Base-by-base conservation (phyloP, 225 moss, liverwort and hornwort species). In the Physcomitrellopsis africana region DNA sequence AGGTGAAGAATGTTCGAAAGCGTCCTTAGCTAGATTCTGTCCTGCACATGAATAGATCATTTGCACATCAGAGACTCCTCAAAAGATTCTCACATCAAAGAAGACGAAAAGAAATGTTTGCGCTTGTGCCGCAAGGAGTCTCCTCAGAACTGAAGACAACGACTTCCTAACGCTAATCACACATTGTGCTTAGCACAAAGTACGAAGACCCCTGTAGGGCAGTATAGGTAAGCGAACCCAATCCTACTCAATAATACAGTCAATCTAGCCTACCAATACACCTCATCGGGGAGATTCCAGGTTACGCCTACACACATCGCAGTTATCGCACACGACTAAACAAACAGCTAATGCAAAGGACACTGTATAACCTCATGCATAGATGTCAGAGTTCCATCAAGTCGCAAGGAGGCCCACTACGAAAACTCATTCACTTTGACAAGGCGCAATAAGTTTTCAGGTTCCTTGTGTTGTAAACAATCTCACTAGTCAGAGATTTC, bases 321-420 rank as follows among this genome's bases (percentile, higher is more conserved):
- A n/a, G n/a, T n/a, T 7, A 37, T 37, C 32, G 32, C 4, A 37
- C 7, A 37, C 7, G 32, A 37, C 4, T 37, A 37, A 37, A 7
- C 32, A 37, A 37, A 7, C 7, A 37, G 4, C 32, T 37, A 37
- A 37, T 37, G 2, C 7, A 37, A 37, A 2, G 32, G 32, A 37
- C 7, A 37, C 32, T 37, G 4, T 37, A 37, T 1, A 4, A 75
- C 60, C 48, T 19, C 26, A 62, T 71, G 71, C 67, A 43, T 29
- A 24, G 55, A 56, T 67, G 56, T 79, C 82, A 83, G 67, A 79
- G 67, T 54, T 1, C 7, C 32, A 37, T 37, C 32, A 37, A 1
- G 32, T 37, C 32, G 32, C 32, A 41, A 16, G 71, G 67, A 83
- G 56, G 79, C 53, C 75, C 75, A 15, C 48, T 37, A 7, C 1